Conservation (phyloP, 2,329 filamentous ascomycete species). For the Colletotrichum nymphaeae region DNA sequence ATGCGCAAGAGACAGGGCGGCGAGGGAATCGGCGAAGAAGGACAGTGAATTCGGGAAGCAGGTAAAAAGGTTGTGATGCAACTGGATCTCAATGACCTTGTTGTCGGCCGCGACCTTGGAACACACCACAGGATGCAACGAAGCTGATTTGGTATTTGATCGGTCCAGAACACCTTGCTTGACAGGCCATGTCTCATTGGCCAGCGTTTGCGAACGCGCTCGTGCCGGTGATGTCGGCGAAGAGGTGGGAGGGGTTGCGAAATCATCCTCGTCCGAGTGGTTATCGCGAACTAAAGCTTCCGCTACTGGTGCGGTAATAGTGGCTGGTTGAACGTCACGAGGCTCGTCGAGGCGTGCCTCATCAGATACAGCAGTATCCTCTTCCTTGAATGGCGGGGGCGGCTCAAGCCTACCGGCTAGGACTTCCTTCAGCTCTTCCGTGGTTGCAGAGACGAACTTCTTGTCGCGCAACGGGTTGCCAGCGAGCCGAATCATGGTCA, state of each 20-base stretch:
- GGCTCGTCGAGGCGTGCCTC: conserved; percentile 40
- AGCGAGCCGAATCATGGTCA: conserved; percentile 80
- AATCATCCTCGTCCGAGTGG: conserved; percentile 65
- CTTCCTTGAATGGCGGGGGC: conserved; percentile 53
- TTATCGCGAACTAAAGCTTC: conserved; percentile 54
- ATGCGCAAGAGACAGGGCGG: conserved; percentile 78
- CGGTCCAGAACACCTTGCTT: conserved; percentile 74
- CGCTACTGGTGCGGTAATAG: conserved; percentile 6
- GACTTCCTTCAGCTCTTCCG: conserved; percentile 83
- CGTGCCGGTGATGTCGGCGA: conserved; percentile 61
- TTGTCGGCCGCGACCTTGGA: conserved; percentile 66
- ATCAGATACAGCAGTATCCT: conserved; percentile 35
- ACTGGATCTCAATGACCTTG: conserved; percentile 67
- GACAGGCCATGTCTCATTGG: conserved; percentile 63
- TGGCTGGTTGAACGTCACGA: conserved; percentile 17
- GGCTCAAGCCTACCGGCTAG: conserved; percentile 76
- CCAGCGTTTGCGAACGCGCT: conserved; percentile 60
- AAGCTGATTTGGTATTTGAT: conserved; percentile 73
- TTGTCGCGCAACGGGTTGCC: conserved; percentile 94
- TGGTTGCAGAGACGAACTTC: conserved; percentile 83
- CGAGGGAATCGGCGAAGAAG: conserved; percentile 77
- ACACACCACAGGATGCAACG: conserved; percentile 67
- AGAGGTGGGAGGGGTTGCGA: conserved; percentile 68
- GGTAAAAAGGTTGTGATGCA: conserved; percentile 83
- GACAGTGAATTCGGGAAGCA: conserved; percentile 77